Percentiles rank a stretch among this genome's conserved stretches.
Conservation (phyloP, 768 basidiomycete genomes). For the Cyathus striatus region DNA sequence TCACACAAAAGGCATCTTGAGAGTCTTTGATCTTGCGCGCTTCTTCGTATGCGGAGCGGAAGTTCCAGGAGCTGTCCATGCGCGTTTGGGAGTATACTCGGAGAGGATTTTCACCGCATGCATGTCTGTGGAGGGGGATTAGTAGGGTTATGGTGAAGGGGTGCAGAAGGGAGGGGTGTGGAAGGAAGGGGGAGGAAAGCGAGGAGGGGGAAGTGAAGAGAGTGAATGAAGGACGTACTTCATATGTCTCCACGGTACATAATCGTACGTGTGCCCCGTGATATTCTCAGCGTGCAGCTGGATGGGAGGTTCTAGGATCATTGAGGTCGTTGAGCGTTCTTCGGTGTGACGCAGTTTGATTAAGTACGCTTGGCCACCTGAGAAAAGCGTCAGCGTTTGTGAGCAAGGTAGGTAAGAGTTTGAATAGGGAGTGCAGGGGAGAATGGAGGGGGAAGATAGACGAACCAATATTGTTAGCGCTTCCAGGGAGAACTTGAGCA, state of each 20-base stretch:
- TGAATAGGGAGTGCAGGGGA: neutral
- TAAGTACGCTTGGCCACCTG: slow-evolving; percentile 74
- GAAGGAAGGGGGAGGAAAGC: too few species aligned
- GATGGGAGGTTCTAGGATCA: slow-evolving; percentile 72
- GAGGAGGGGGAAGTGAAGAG: neutral
- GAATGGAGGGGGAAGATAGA: neutral
- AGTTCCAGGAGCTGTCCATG: slow-evolving; percentile 64
- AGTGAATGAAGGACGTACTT: slow-evolving; percentile 39
- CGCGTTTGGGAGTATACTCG: slow-evolving; percentile 40
- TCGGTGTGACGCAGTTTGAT: slow-evolving; percentile 71
- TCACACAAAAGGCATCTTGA: slow-evolving; percentile 64
- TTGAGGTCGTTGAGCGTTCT: slow-evolving; percentile 62
- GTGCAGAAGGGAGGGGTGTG: too few species aligned
- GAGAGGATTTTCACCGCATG: slow-evolving; percentile 65
- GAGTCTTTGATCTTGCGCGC: slow-evolving; percentile 60
- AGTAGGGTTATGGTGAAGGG: too few species aligned
- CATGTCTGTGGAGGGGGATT: slow-evolving; percentile 40
- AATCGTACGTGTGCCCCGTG: slow-evolving; percentile 23
- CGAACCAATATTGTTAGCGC: slow-evolving; percentile 54
- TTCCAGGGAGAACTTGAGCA: slow-evolving; percentile 71
- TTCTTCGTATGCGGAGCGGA: slow-evolving; percentile 66
- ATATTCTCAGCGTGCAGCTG: slow-evolving; percentile 41
- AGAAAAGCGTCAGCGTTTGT: too few species aligned
- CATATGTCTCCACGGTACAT: slow-evolving; percentile 67
- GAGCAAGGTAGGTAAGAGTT: too few species aligned